phyloP scores from a whole-genome alignment of 345 rosid genomes.

The Murraya koenigii region DNA sequence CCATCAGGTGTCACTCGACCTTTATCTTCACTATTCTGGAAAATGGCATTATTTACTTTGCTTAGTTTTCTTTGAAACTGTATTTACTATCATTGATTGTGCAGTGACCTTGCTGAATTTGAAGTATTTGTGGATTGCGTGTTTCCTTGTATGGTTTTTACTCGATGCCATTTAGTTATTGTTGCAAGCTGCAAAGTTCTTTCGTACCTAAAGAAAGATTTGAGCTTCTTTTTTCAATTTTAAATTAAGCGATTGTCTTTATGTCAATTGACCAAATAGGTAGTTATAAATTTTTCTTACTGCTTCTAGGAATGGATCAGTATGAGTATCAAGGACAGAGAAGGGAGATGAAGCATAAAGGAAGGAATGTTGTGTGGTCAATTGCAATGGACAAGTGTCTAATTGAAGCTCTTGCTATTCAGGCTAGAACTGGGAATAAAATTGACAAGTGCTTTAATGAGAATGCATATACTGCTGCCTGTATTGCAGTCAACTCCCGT shows the following conservation, averaged over 20 bases:
- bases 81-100: not conserved
- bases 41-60: not conserved
- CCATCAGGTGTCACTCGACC: not conserved
- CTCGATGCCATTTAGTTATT: not conserved
- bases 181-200: not conserved
- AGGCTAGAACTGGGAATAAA: conserved; percentile 80
- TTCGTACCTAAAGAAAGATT: not conserved
- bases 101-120: not conserved
- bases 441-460: conserved; percentile 80
- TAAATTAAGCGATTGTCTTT: not conserved
- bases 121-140: not conserved
- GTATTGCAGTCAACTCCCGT: conserved; percentile 64
- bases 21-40: not conserved
- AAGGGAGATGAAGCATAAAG: conserved; percentile 74
- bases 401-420: conserved; percentile 79
- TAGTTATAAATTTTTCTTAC: conserved; percentile 2
- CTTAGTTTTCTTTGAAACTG: not conserved
- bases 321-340: conserved; percentile 55
- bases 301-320: conserved; percentile 60
- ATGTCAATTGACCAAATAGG: not conserved
- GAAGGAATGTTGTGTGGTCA: conserved; percentile 90
- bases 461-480: conserved; percentile 76
- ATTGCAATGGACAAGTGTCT: conserved; percentile 87
- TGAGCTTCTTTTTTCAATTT: not conserved
- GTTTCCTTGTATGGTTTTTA: not conserved